A percentile compares a stretch with the other conserved stretches of the same genome.
These are phyloP conservation scores for Borovskyia barvae DNA, from an alignment of 208 protist species.

Conservation along the genomic window DNA sequence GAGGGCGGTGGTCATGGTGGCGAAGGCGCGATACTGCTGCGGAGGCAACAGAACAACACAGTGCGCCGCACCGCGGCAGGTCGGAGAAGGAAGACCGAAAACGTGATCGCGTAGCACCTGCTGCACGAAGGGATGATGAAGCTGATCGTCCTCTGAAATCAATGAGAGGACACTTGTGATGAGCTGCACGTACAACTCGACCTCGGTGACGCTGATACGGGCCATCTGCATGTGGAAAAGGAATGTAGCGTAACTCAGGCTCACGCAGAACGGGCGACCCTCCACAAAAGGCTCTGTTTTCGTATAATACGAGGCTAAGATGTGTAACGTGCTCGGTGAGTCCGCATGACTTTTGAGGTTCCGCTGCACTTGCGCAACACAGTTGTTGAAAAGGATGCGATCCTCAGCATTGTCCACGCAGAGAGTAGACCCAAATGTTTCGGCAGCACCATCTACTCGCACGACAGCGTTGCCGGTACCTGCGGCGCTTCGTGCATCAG, in stretches of 20 bases:
- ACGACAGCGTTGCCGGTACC: not conserved
- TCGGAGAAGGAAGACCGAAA: conserved; percentile 82
- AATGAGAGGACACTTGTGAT: conserved; percentile 63
- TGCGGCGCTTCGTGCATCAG: too few relatives aligned
- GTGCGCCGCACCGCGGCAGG: conserved; percentile 69
- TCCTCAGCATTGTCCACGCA: conserved; percentile 33
- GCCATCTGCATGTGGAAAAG: conserved; percentile 92
- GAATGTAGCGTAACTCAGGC: conserved; percentile 86
- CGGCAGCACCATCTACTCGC: not conserved
- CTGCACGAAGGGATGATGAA: conserved; percentile 80
- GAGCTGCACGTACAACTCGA: conserved; percentile 86
- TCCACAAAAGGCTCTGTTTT: conserved; percentile 69
- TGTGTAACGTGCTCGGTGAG: conserved; percentile 79
- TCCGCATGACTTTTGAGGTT: conserved; percentile 68
- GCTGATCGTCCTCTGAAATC: conserved; percentile 55
- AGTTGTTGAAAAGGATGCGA: conserved; percentile 67
- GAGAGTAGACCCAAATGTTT: conserved; percentile 1
- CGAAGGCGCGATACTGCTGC: conserved; percentile 84
- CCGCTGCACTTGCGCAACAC: conserved; percentile 79
- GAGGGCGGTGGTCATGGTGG: conserved; percentile 58
- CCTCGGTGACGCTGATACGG: conserved; percentile 73
- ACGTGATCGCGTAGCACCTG: conserved; percentile 81
- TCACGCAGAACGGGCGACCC: conserved; percentile 82
- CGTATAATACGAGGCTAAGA: conserved; percentile 88
- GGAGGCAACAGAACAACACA: conserved; percentile 78